Conservation (phyloP, 1,284 basidiomycete species). For the Trichosporon inkin region DNA sequence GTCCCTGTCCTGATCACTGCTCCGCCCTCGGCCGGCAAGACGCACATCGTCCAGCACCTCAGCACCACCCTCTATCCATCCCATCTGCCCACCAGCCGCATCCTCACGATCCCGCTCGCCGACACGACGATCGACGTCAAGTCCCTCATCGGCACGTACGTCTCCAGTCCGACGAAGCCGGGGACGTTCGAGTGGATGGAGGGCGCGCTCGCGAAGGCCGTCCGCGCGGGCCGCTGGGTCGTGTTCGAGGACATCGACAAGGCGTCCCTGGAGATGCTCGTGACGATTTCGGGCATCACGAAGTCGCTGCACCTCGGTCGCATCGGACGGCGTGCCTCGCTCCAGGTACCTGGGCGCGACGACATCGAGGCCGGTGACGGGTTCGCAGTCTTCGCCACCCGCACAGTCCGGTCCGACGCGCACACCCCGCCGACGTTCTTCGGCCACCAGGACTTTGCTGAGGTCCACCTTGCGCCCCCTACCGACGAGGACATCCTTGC, state of each 20-base stretch:
- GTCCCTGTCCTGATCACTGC: slow-evolving; percentile 82
- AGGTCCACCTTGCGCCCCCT: slow-evolving; percentile 64
- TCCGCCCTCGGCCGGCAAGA: slow-evolving; percentile 84
- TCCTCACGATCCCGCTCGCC: slow-evolving; percentile 82
- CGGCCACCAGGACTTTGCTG: slow-evolving; percentile 73
- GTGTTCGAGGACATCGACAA: slow-evolving; percentile 91
- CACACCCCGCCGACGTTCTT: slow-evolving; percentile 61
- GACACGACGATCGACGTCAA: slow-evolving; percentile 94
- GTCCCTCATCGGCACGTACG: slow-evolving; percentile 86
- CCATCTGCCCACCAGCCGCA: slow-evolving; percentile 55
- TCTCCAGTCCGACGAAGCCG: slow-evolving; percentile 77
- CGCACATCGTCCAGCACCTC: slow-evolving; percentile 73
- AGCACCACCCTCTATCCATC: slow-evolving; percentile 57
- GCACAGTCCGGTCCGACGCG: slow-evolving; percentile 57
- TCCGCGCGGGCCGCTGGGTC: slow-evolving; percentile 89
- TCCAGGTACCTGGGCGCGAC: slow-evolving; percentile 66
- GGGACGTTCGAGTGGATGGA: slow-evolving; percentile 97
- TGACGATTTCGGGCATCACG: slow-evolving; percentile 73
- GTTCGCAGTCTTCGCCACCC: slow-evolving; percentile 76
- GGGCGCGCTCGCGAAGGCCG: slow-evolving; percentile 84
- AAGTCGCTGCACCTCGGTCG: slow-evolving; percentile 66
- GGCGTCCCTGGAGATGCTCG: slow-evolving; percentile 79
- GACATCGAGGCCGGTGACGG: slow-evolving; percentile 66
- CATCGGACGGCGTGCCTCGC: slow-evolving; percentile 61
- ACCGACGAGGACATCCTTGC: slow-evolving; percentile 62